Conservation (phyloP, 2,329 filamentous ascomycete genomes). For the Penicillium sp. region DNA sequence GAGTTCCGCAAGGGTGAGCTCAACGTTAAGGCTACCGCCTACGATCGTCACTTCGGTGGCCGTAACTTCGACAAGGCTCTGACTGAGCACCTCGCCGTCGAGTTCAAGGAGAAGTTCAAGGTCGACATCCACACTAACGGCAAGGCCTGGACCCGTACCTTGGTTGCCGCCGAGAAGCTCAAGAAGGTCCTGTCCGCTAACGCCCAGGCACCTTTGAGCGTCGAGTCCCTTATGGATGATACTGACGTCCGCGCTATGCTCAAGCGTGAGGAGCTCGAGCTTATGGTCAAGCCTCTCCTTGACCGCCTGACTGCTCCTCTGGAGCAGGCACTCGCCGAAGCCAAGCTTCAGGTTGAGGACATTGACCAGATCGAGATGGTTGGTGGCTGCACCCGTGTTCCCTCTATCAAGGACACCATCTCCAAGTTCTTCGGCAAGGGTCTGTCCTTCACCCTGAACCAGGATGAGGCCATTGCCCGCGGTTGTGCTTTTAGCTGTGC, state of each 20-base stretch:
- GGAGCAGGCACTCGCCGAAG: constrained; percentile 90
- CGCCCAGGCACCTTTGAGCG: constrained; percentile 86
- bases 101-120: constrained; percentile 98
- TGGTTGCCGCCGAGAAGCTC: constrained; percentile 88
- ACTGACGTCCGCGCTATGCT: constrained; percentile 85
- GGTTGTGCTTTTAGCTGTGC: constrained; percentile 97
- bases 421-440: constrained; percentile 87
- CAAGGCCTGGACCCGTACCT: constrained; percentile 84
- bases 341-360: constrained; percentile 85
- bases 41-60: constrained; percentile 94
- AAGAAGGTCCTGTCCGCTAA: constrained; percentile 99
- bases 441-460: constrained; percentile 95
- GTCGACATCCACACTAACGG: constrained; percentile 89
- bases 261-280: constrained; percentile 91
- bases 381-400: constrained; percentile 91
- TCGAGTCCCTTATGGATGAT: constrained; percentile 98
- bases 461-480: constrained; percentile 93
- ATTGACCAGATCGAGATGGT: constrained; percentile 93
- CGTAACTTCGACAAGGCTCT: constrained; percentile 95
- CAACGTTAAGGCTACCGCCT: constrained; percentile 86
- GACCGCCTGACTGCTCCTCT: constrained; percentile 70
- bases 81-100: constrained; percentile 88
- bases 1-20: constrained; percentile 98
- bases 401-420: constrained; percentile 85
- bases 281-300: constrained; percentile 81